Base-by-base conservation (phyloP, 2,329 filamentous ascomycete species). In the Penicillium sp. region DNA sequence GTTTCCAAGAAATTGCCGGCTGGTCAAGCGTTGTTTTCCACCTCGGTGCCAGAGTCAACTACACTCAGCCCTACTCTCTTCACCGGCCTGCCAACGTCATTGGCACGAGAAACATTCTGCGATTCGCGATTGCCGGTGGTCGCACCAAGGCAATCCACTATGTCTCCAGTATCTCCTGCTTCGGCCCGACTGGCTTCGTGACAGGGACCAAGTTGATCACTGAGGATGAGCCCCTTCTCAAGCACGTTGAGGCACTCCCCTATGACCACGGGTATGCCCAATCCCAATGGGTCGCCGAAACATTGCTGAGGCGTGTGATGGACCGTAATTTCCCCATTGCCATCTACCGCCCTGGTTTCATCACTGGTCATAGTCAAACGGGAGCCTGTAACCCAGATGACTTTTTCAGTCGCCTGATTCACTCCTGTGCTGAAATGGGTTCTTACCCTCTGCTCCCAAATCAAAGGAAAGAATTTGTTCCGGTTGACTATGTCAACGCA, bases 241-340 rank as follows among this genome's bases (percentile, higher is more conserved):
- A 37, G 8, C 68, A 71, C 27, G 33, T 69, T 1, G 56, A 60
- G 1, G 58, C 66, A 0, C 55, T 71, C 2, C 56, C 55, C 2
- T 68, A 96, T 3, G 85, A 85, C 22, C 93, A 89, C 1, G 91
- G 92, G 1, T 96, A 96, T 66, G 91, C 91, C 1, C 91, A 96
- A 72, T 86, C 85, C 60, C 96, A 96, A 76, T 96, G 90, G 90
- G 88, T 84, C 1, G 82, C 82, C 0, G 84, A 87, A 65, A 80
- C 81, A 49, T 79, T 96, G 39, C 82, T 90, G 14, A 83, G 89
- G 26, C 87, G 89, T 69, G 90, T 91, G 16, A 90, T 90, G 47
- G 79, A 79, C 49, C 84, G 89, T 42, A 91, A 91, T 10, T 84
- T 96, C 1, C 78, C 77, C 1, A 90, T 90, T 10, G 82, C 86